phyloP scores from a whole-genome alignment of 176 grass and related monocot genomes.

The Lolium perenne region DNA sequence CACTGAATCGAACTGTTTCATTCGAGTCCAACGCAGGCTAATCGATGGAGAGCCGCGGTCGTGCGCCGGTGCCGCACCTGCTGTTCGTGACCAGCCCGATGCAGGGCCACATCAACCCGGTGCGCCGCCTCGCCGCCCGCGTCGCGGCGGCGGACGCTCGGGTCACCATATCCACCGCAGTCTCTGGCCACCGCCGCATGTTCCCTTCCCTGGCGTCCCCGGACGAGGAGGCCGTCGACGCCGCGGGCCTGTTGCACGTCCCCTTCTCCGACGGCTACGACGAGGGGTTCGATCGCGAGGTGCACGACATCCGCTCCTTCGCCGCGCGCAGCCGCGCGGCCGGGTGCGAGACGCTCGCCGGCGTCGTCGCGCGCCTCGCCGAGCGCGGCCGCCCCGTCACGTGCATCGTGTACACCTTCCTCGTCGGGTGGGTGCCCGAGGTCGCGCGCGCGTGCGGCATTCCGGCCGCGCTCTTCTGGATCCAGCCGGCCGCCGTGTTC shows the following conservation, averaged over 20 bases:
- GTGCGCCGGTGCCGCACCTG: constrained; percentile 1
- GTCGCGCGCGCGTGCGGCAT: not conserved
- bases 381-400: constrained; percentile 19
- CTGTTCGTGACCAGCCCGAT: constrained; percentile 24
- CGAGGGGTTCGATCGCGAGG: not conserved
- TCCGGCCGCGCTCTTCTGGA: not conserved
- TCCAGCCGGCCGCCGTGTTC: constrained; percentile 25
- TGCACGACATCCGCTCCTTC: constrained; percentile 17
- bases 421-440: constrained; percentile 9
- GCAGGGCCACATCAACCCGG: constrained; percentile 34
- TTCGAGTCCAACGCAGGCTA: not conserved
- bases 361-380: constrained; percentile 12
- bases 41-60: not conserved
- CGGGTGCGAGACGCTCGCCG: not conserved
- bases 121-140: constrained; percentile 21
- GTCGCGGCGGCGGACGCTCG: not conserved
- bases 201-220: constrained; percentile 18
- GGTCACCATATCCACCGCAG: constrained; percentile 3
- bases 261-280: constrained; percentile 32
- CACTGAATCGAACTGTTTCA: not conserved
- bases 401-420: constrained; percentile 11
- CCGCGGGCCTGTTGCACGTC: constrained; percentile 4
- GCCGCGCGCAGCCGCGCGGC: not conserved
- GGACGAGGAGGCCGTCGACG: constrained; percentile 21
- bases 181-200: constrained; percentile 27